Evolutionary conservation across 352 stramenopile species (phyloP), one percentile per base, ranked within the genome.

Genomic region (Phytophthora hibernalis): DNA sequence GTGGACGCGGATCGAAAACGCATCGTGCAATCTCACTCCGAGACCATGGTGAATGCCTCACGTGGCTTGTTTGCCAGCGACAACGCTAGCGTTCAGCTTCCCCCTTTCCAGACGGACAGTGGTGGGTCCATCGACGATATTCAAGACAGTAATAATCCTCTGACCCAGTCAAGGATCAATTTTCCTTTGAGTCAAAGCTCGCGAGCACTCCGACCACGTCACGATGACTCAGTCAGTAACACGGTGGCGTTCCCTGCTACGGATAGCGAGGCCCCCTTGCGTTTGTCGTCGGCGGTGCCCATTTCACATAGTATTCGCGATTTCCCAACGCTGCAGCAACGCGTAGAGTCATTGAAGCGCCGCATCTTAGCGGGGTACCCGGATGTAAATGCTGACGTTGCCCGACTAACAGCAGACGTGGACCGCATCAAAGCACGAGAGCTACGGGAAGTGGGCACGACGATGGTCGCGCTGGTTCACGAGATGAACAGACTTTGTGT

Each of bases 391-490:
- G 55, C 54, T 21, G 76, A 87, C n/a, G 61, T 88, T 26, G 75
- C 61, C 13, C 66, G 72, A 13, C 40, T 88, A 16, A 47, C 54
- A 15, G 40, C 70, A 21, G 81, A 89, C 28, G 71, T 90, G 21
- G 66, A 83, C 2, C 53, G 61, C 2, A 81, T 86, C 22, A 24
- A 68, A 24, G 58, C 58, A 2, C 38, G 43, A 10, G 76, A 87
- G n/a, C 77, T 91, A 6, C 74, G 71, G 8, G 47, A 74, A 51
- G 67, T 88, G 9, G 82, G 78, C 8, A 47, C 66, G 9, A 72
- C 68, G 20, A 84, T 91, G 80, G 63, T 91, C 10, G 76, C 69
- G n/a, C 54, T 91, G 5, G 67, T 91, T 54, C 76, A 68, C 15
- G 80, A 91, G 33, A 79, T 91, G 70, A 73, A 86, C 21, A 76